A percentile compares a stretch with the other conserved stretches of the same genome.
phyloP scores from a whole-genome alignment of 2,329 filamentous ascomycete species.

The Diaporthe amygdali region DNA sequence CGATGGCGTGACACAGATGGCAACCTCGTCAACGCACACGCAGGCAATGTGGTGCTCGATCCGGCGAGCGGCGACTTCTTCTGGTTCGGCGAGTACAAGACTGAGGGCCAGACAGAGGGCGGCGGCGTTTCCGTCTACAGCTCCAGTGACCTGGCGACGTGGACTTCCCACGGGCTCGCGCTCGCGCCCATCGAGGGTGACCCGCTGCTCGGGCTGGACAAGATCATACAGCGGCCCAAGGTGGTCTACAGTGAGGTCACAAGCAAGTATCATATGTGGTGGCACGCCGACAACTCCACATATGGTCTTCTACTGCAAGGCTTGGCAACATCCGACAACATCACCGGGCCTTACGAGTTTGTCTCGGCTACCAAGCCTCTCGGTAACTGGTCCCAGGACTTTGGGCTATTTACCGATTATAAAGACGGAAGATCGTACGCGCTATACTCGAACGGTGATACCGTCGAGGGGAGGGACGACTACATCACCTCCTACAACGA shows the following conservation, averaged over 20 bases:
- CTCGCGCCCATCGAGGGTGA: conserved; percentile 61
- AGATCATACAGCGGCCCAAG: conserved; percentile 67
- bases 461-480: conserved; percentile 55
- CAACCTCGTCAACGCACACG: conserved; percentile 66
- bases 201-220: conserved; percentile 57
- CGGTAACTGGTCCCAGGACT: conserved; percentile 65
- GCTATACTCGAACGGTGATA: conserved; percentile 62
- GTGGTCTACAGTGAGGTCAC: conserved; percentile 62
- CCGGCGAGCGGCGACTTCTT: conserved; percentile 59
- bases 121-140: conserved; percentile 66
- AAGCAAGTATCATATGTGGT: conserved; percentile 60
- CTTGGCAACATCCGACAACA: conserved; percentile 52
- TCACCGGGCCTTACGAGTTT: conserved; percentile 57
- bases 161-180: conserved; percentile 62
- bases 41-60: conserved; percentile 60
- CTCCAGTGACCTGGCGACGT: conserved; percentile 64
- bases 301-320: conserved; percentile 62
- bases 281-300: conserved; percentile 62
- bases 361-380: conserved; percentile 56
- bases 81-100: conserved; percentile 68
- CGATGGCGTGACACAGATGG: conserved; percentile 66
- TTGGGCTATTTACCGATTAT: conserved; percentile 61
- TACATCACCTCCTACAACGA: conserved; percentile 58
- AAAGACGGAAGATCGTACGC: conserved; percentile 59
- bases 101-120: conserved; percentile 61